Evolutionary conservation across 495 filamentous ascomycete species (phyloP).

Genomic region (Podospora pseudocomata): DNA sequence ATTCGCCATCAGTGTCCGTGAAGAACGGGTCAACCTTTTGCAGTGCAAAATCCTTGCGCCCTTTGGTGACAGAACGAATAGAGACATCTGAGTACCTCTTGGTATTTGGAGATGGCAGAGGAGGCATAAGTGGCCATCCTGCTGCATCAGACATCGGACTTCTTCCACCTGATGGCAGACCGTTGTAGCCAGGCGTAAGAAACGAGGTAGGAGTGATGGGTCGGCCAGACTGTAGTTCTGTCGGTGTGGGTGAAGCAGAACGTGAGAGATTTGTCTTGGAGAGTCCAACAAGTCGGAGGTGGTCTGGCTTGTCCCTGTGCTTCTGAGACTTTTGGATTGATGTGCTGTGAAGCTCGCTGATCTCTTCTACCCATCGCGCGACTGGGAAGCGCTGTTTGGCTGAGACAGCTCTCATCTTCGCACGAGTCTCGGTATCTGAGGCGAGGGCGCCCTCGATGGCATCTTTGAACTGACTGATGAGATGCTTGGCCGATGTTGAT

Average conservation of each 20-base stretch:
- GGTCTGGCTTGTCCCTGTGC: conserved; percentile 15
- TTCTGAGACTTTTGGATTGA: conserved; percentile 39
- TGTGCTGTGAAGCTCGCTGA: conserved; percentile 58
- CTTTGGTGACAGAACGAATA: conserved; percentile 23
- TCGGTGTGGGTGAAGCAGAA: conserved; percentile 13
- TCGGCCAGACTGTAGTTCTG: conserved; percentile 11
- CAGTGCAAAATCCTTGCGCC: conserved; percentile 41
- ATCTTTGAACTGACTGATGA: conserved; percentile 66
- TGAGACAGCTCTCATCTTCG: conserved; percentile 70
- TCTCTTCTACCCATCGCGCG: conserved; percentile 60
- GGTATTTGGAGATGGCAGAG: conserved; percentile 2
- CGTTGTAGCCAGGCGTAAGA: conserved; percentile 31
- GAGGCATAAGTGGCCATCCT: conserved; percentile 12
- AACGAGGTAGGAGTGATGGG: conserved; percentile 14
- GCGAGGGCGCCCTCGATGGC: conserved; percentile 63
- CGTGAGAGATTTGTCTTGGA: conserved; percentile 10
- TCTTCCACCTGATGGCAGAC: conserved; percentile 1
- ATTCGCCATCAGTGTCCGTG: conserved; percentile 57
- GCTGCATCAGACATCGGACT: conserved; percentile 3
- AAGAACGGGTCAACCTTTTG: conserved; percentile 66
- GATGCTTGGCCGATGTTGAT: conserved; percentile 62
- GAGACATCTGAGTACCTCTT: conserved; percentile 12
- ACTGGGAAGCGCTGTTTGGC: conserved; percentile 73
- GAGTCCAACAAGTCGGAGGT: conserved; percentile 5
- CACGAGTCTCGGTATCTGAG: conserved; percentile 54